Evolutionary conservation across 768 basidiomycete genomes (phyloP).

Genomic region (Russula lepida): DNA sequence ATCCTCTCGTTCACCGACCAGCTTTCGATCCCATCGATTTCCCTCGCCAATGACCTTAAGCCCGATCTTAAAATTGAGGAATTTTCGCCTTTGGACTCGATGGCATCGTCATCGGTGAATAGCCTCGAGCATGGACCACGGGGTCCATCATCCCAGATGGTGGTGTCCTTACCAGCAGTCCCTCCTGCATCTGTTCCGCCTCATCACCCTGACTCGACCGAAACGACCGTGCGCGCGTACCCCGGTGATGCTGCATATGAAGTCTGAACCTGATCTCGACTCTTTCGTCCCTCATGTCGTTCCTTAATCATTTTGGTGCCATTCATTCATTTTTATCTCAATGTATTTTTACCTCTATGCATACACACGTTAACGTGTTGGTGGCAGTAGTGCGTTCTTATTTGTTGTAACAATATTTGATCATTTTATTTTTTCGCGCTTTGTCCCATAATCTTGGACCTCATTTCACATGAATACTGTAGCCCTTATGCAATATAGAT

Average conservation of each 20-base stretch:
- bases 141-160: background rate
- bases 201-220: background rate
- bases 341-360: slow-evolving; percentile 9
- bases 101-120: background rate
- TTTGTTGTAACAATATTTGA: slow-evolving; percentile 4
- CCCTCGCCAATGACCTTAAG: background rate
- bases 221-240: background rate
- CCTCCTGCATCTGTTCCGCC: background rate
- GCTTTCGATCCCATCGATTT: slow-evolving; percentile 17
- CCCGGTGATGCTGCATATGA: background rate
- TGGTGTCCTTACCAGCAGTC: background rate
- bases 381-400: background rate
- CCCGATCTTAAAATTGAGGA: slow-evolving; percentile 7
- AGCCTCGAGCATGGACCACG: background rate
- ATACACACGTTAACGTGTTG: background rate
- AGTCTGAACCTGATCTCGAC: background rate
- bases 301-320: background rate
- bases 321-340: no score
- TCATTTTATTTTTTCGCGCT: background rate
- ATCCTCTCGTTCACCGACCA: slow-evolving; percentile 2
- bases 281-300: background rate
- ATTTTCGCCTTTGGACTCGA: slow-evolving; percentile 2
- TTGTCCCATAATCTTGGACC: no score
- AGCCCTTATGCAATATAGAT: slow-evolving; percentile 5
- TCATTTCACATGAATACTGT: background rate